Evolutionary conservation across 2,329 filamentous ascomycete species (phyloP).

Genomic region (Pseudogymnoascus sp.): DNA sequence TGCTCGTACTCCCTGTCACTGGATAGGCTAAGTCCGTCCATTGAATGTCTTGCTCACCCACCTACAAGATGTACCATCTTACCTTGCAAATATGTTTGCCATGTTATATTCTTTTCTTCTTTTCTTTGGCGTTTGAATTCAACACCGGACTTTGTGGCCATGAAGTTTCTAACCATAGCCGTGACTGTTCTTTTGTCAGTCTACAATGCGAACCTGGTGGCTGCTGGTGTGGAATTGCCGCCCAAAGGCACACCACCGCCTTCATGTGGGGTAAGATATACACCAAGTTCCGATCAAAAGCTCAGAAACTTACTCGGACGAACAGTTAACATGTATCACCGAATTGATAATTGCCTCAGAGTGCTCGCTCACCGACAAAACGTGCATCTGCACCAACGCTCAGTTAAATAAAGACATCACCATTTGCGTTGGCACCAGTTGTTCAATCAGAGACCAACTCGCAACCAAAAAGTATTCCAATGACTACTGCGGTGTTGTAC

Average conservation of each 20-base stretch:
- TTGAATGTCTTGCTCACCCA: not conserved
- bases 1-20: not conserved
- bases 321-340: not conserved
- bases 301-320: not conserved
- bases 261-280: conserved; percentile 4
- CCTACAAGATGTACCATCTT: not conserved
- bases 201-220: conserved; percentile 1
- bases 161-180: not conserved
- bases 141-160: not conserved
- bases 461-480: conserved; percentile 37
- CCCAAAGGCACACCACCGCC: not conserved
- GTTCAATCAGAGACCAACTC: conserved; percentile 33
- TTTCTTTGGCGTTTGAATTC: conserved; percentile 6
- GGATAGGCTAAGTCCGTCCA: not conserved
- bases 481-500: conserved; percentile 32
- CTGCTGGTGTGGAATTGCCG: not conserved
- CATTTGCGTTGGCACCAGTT: conserved; percentile 30
- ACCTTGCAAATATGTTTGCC: not conserved
- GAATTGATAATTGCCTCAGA: not conserved
- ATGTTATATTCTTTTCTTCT: not conserved
- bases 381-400: conserved; percentile 35
- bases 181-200: not conserved
- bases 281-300: not conserved
- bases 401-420: conserved; percentile 29
- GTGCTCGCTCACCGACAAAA: conserved; percentile 31